Base-by-base conservation (phyloP, 1,139 yeast species). In the Scheffersomyces lignicola region DNA sequence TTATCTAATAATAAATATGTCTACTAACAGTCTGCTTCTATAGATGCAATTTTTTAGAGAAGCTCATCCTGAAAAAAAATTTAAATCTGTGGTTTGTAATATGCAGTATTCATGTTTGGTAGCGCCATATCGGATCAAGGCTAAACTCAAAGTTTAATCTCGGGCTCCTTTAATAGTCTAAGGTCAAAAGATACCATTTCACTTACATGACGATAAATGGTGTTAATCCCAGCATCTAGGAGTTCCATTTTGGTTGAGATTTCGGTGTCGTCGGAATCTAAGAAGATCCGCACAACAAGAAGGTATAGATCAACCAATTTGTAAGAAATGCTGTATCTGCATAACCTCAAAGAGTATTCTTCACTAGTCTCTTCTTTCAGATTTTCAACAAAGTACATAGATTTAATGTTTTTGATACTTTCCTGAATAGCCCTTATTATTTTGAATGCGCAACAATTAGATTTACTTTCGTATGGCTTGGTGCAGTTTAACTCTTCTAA, bases 241-340 rank as follows among this genome's bases (percentile, higher is more conserved):
- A 42, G 30, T 12, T 44, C 48, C 30, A 33, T 40, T 25, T 43
- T 45, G 3, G 42, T 36, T 3, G 45, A 26, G 17, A 45, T 38
- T 9, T 44, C 40, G 4, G 43, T 27, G 23, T 31, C 15, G 11
- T 34, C 33, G 11, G 34, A 35, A 9, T 35, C 27, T 23, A 44
- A 34, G 23, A 44, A 34, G 8, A 42, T 12, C 17, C 38, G 36
- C 7, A 32, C 27, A 11, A 42, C 28, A 8, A 37, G 35, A 13
- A 39, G 33, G 26, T 43, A 44, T 10, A 38, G 14, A 15, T 35
- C 37, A 7, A 42, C 27, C 14, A 43, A 18, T 23, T 44, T 14
- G 11, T 26, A 26, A 15, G 14, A 12, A 26, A 26, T 16, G 5
- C 14, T 4, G n/a, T 15, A 15, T 6, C 16, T 15, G 11, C 20